phyloP scores from a whole-genome alignment of 1,284 basidiomycete species.

The Golubevia sp. region DNA sequence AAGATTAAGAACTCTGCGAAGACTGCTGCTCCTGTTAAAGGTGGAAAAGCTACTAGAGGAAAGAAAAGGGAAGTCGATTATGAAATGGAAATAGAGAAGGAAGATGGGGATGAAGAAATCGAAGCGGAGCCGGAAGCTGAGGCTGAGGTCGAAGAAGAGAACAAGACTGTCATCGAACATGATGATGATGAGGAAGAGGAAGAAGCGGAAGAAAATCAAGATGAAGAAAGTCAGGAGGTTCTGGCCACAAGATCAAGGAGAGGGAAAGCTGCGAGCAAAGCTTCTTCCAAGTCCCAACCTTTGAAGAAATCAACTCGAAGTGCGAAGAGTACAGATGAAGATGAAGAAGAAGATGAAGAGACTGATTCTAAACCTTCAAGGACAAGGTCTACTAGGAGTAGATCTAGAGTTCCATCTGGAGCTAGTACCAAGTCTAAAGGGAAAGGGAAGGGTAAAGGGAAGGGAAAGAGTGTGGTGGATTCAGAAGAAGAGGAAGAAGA shows the following conservation, averaged over 20 bases:
- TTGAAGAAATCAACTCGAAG: conserved; percentile 20
- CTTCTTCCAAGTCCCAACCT: too few species aligned
- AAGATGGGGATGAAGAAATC: background rate
- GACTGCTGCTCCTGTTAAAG: conserved; percentile 10
- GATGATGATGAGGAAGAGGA: conserved; percentile 17
- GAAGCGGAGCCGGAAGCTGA: background rate
- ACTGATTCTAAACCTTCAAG: conserved; percentile 12
- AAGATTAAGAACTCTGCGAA: conserved; percentile 16
- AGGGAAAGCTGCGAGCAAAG: background rate
- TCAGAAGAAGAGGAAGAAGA: background rate
- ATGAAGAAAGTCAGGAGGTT: background rate
- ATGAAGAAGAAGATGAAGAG: conserved; percentile 9
- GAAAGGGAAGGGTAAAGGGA: too few species aligned
- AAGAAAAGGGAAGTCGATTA: conserved; percentile 7
- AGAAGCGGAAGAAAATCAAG: background rate
- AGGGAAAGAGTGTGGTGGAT: too few species aligned
- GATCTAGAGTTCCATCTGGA: conserved; percentile 4
- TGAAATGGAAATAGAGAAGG: background rate
- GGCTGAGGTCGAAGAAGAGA: conserved; percentile 5
- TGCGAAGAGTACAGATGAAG: conserved; percentile 6
- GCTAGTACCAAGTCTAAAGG: background rate
- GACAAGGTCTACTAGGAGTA: conserved; percentile 2
- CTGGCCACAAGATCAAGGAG: background rate
- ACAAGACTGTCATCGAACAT: conserved; percentile 11
- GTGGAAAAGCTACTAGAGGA: conserved; percentile 16